Evolutionary conservation across 2,329 filamentous ascomycete species (phyloP), one percentile per base, ranked within the genome.

Genomic region (Fusarium sp.): DNA sequence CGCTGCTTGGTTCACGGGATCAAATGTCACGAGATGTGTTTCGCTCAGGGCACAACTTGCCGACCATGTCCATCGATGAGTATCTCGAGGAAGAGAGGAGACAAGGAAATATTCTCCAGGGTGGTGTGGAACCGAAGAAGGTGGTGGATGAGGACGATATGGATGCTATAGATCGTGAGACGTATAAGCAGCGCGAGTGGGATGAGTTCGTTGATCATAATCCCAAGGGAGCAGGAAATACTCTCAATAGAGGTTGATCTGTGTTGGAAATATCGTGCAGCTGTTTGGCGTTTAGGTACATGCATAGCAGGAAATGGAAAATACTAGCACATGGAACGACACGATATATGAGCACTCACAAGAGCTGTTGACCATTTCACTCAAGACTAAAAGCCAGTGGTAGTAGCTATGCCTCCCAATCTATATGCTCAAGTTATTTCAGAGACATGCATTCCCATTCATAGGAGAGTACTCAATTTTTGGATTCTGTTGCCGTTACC

Each of bases 41-140:
- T 83, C 89, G 94, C 62, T 90, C 94, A 1, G 94, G 96, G 12
- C 96, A 99, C 81, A 98, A 94, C 82, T 85, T 99, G 66, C 96
- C 96, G 2, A 98, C 96, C 6, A 98, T 99, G 96, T 94, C 91
- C 3, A 98, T 99, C 70, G 96, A 99, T 77, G 96, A 99, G 84
- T 99, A 98, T 79, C 86, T 99, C 21, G 96, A 97, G 59, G 96
- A 98, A 82, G 96, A 98, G 85, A 89, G 89, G 79, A 88, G 89
- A 74, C 87, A 93, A 71, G 96, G 96, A 21, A 94, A 94, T 25
- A 95, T 99, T 66, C 94, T 98, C 62, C 93, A 98, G 79, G 96
- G 95, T 40, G 95, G 95, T 35, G 95, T 95, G 23, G 93, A 93
- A 77, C 90, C 92, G 73, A 86, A 87, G 72, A 89, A 91, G 4